Evolutionary conservation across 2,329 filamentous ascomycete species (phyloP), one percentile per base, ranked within the genome.

Genomic region (Endocalyx cinctus): DNA sequence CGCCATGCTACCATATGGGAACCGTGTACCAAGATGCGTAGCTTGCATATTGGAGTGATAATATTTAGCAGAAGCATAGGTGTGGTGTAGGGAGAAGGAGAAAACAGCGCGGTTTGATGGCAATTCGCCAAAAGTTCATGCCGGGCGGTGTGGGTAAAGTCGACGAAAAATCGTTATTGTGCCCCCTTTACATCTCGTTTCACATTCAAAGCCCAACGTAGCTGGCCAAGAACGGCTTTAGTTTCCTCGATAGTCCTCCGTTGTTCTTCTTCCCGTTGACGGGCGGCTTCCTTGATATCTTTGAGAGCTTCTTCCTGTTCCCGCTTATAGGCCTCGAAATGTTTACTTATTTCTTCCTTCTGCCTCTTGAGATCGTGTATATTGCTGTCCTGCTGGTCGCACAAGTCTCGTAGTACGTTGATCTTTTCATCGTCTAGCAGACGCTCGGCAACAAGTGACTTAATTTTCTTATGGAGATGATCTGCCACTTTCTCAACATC

Each of bases 371-470:
- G 62, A 38, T 76, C 67, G 36, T 74, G 72, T 38, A 84, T 72
- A 47, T 86, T 84, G 49, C 73, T 70, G 43, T 84, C 74, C 53
- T 87, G 79, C 58, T 88, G 83, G 43, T 87, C 82, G 54, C 77
- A 82, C 19, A 88, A 68, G 38, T 84, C 78, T 32, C 78, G 70
- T 31, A 87, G 64, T 19, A 74, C 77, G 40, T 65, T 69, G 45
- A 84, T 79, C 59, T 72, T 77, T 51, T 74, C 70, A 47, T 81
- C 77, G 49, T 85, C 79, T 32, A 63, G 64, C 41, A 60, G 66
- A 37, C 78, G 66, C 48, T 79, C 73, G 25, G 70, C 64, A 29
- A 71, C 64, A 25, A 84, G 58, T 8, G 56, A 57, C n/a, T 57
- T 59, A 29, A 85, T 72, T 49, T 80, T 74, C 19, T 56, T 59